Evolutionary conservation across 1,284 basidiomycete genomes (phyloP).

Genomic region (Ceratobasidium sp.): DNA sequence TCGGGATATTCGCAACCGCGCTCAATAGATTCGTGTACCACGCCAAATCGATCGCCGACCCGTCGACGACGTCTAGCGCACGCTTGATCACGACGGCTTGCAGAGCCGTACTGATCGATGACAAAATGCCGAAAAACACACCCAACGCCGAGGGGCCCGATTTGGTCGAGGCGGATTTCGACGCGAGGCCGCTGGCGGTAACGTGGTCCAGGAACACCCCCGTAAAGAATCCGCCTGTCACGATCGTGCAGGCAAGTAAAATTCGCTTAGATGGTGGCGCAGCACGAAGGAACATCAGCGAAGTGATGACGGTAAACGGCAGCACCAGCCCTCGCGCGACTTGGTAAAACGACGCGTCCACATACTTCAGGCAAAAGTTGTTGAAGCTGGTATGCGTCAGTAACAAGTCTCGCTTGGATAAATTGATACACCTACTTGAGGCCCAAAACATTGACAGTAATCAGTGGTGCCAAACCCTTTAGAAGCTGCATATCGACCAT

Average conservation of each 20-base stretch:
- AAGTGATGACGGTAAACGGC: slow-evolving; percentile 83
- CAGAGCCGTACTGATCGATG: slow-evolving; percentile 76
- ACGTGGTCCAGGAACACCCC: slow-evolving; percentile 81
- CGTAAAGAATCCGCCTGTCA: slow-evolving; percentile 83
- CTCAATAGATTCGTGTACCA: slow-evolving; percentile 87
- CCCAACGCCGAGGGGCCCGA: slow-evolving; percentile 55
- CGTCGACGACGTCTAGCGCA: slow-evolving; percentile 73
- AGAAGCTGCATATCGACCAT: slow-evolving; percentile 59
- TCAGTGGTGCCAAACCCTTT: slow-evolving; percentile 75
- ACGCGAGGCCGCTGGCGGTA: slow-evolving; percentile 51
- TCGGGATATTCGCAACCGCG: slow-evolving; percentile 64
- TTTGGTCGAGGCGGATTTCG: background rate
- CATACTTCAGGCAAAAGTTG: slow-evolving; percentile 89
- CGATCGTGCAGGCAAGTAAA: slow-evolving; percentile 71
- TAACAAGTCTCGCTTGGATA: background rate
- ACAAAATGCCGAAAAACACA: slow-evolving; percentile 74
- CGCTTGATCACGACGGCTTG: slow-evolving; percentile 90
- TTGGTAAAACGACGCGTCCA: slow-evolving; percentile 91
- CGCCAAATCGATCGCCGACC: slow-evolving; percentile 76
- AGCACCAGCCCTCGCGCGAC: slow-evolving; percentile 86
- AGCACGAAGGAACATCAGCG: slow-evolving; percentile 68
- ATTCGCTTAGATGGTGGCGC: slow-evolving; percentile 74
- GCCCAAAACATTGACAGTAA: slow-evolving; percentile 76
- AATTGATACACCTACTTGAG: slow-evolving; percentile 62
- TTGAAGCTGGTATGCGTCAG: slow-evolving; percentile 64